A percentile compares a stretch with the other conserved stretches of the same genome.
These are phyloP conservation scores for Hymenoscyphus linearis DNA, from an alignment of 2,329 filamentous ascomycete genomes.

Conservation along the genomic window DNA sequence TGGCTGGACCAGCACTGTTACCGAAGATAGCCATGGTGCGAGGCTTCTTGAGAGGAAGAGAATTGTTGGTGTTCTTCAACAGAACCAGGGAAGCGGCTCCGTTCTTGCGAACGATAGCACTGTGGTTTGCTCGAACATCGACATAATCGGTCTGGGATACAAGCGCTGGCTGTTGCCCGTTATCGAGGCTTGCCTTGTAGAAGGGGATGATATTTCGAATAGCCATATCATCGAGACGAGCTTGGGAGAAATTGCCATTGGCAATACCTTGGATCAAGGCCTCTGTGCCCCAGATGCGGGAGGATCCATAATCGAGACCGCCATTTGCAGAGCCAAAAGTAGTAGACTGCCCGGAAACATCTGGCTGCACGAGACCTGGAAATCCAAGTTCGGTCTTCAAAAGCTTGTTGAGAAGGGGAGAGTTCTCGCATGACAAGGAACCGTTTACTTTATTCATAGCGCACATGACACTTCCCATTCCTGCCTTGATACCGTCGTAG, in stretches of 20 bases:
- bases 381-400: constrained; percentile 31
- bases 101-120: constrained; percentile 52
- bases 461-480: constrained; percentile 16
- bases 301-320: constrained; percentile 22
- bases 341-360: constrained; percentile 21
- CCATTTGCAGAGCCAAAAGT: constrained; percentile 27
- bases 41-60: constrained; percentile 71
- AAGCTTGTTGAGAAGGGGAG: constrained; percentile 19
- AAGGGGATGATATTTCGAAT: constrained; percentile 59
- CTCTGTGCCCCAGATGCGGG: constrained; percentile 36
- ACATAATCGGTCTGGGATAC: constrained; percentile 74
- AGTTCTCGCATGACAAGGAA: constrained; percentile 33
- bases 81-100: constrained; percentile 61
- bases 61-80: constrained; percentile 70
- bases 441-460: constrained; percentile 21
- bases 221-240: constrained; percentile 60
- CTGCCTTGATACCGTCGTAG: constrained; percentile 12
- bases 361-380: constrained; percentile 23
- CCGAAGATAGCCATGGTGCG: constrained; percentile 71
- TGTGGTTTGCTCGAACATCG: constrained; percentile 53
- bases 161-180: constrained; percentile 51
- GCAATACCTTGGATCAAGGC: constrained; percentile 74
- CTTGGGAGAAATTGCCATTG: constrained; percentile 51
- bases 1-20: constrained; percentile 63
- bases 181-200: constrained; percentile 55